Base-by-base conservation (phyloP, 2,329 filamentous ascomycete genomes). In the Coleophoma cylindrospora region DNA sequence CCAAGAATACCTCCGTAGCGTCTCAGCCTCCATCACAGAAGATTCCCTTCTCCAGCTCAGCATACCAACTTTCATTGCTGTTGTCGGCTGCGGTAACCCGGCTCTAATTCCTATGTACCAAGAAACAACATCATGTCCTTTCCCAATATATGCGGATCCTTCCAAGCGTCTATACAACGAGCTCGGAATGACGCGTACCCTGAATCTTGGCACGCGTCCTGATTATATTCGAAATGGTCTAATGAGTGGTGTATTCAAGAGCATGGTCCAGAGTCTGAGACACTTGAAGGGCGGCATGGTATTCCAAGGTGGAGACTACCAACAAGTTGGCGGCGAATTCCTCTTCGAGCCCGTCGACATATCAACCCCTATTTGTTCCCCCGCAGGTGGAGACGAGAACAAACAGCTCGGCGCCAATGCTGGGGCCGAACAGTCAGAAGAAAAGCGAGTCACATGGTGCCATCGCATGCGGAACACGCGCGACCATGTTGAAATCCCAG, bases 401-500 rank as follows among this genome's bases (percentile, higher is more conserved):
- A 52, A 48, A 17, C 47, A 53, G 22, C 48, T 57, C 43, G 41
- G 52, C 5, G 57, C 49, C 2, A 44, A 44, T 27, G 48, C 41
- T 14, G 49, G 41, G 7, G 36, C 48, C 1, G 54, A 55, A 4
- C 49, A 49, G 19, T 61, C 65, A 2, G 73, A 80, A 61, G 73
- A 79, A 61, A 86, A 87, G 68, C 72, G 71, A 49, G 77, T 89
- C 27, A 83, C 80, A 1, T 95, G 89, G 89, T 91, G 86, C 60
- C 87, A 92, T 68, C 76, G 88, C 27, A 95, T 95, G 89, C 75
- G 75, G 63, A 87, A 81, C 50, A 92, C 88, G 12, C 72, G 89
- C 45, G 89, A 91, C 57, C 89, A 95, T 63, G 79, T 80, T 1
- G 87, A 91, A 71, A 73, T 91, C 1, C 74, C 76, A 0, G 83